Evolutionary conservation across 78 protist species (phyloP).

Genomic region (Dictyostelium citrinum): DNA sequence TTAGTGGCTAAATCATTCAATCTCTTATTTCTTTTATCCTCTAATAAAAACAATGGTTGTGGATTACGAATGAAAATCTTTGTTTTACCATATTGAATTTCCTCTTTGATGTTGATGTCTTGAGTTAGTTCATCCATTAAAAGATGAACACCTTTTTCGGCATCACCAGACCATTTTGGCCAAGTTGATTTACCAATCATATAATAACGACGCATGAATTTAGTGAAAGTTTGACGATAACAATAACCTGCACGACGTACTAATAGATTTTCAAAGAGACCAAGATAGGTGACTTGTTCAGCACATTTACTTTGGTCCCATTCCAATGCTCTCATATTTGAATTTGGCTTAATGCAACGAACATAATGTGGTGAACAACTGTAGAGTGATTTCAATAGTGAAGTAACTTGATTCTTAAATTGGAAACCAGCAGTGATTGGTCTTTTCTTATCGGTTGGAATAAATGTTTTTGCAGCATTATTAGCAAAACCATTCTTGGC

Average conservation of each 20-base stretch:
- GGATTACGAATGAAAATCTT: slow-evolving; percentile 75
- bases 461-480: not conserved
- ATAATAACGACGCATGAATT: slow-evolving; percentile 87
- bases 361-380: slow-evolving; percentile 77
- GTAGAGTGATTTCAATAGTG: slow-evolving; percentile 62
- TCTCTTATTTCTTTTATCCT: slow-evolving; percentile 22
- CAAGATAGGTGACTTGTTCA: slow-evolving; percentile 86
- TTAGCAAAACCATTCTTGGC: slow-evolving; percentile 44
- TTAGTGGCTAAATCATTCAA: slow-evolving; percentile 30
- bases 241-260: slow-evolving; percentile 95
- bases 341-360: slow-evolving; percentile 80
- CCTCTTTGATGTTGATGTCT: not conserved
- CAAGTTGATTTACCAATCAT: slow-evolving; percentile 79
- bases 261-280: slow-evolving; percentile 88
- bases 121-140: not conserved
- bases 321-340: slow-evolving; percentile 43
- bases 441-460: slow-evolving; percentile 70
- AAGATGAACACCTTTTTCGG: slow-evolving; percentile 16
- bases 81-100: slow-evolving; percentile 62
- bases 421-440: slow-evolving; percentile 88
- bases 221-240: slow-evolving; percentile 85
- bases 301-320: slow-evolving; percentile 46
- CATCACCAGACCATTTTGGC: slow-evolving; percentile 81
- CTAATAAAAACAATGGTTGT: slow-evolving; percentile 56
- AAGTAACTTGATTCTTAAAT: slow-evolving; percentile 75